Evolutionary conservation across 768 basidiomycete species (phyloP).

Genomic region (Leccinellum albellum): DNA sequence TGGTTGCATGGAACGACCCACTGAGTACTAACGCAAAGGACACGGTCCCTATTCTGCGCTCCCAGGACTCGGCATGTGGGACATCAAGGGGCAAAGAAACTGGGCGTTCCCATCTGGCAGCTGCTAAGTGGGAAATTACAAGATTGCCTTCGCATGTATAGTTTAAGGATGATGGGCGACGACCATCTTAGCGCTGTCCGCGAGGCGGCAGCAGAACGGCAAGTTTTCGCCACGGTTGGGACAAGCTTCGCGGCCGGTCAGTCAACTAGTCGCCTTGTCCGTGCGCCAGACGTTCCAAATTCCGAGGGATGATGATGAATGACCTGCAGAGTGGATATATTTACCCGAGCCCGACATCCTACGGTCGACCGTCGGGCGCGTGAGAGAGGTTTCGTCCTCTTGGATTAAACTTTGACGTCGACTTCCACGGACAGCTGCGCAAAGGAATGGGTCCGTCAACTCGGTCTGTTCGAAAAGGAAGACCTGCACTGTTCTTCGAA

Average conservation of each 20-base stretch:
- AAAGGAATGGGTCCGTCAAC: conserved; percentile 65
- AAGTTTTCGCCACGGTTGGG: conserved; percentile 68
- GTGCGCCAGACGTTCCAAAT: background rate
- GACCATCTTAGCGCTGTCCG: conserved; percentile 47
- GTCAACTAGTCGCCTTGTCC: conserved; percentile 4
- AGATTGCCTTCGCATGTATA: conserved; percentile 54
- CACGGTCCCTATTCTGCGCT: no score
- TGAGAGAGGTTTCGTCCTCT: conserved; percentile 48
- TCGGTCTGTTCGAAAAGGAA: conserved; percentile 57
- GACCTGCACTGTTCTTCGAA: conserved; percentile 65
- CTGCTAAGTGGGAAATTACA: conserved; percentile 68
- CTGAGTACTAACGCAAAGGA: background rate
- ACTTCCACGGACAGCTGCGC: conserved; percentile 70
- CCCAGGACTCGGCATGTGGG: conserved; percentile 69
- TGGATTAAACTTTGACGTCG: conserved; percentile 62
- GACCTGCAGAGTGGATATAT: conserved; percentile 53
- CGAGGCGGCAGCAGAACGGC: conserved; percentile 48
- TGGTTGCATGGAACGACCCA: background rate
- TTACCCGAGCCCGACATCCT: conserved; percentile 44
- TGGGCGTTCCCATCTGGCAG: conserved; percentile 62
- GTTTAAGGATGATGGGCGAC: conserved; percentile 48
- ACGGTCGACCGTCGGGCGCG: conserved; percentile 47
- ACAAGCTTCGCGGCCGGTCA: conserved; percentile 65
- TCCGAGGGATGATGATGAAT: conserved; percentile 16
- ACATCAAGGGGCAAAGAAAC: conserved; percentile 69